A percentile compares a stretch with the other conserved stretches of the same genome.
Conservation (phyloP, 345 rosid genomes). For the thale cress (Arabidopsis thaliana) region DNA sequence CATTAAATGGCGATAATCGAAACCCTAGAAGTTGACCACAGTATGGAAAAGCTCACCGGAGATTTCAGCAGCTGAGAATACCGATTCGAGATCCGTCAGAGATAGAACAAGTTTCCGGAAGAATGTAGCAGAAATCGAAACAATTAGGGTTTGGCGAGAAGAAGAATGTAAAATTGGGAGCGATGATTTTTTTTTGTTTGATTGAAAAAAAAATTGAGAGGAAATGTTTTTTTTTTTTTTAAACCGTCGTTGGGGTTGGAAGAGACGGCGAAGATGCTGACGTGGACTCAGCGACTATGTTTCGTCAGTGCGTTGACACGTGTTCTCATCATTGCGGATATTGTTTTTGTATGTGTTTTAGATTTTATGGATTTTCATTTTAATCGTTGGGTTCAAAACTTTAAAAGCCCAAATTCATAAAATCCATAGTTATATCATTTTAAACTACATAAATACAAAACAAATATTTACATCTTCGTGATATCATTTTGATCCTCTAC, state of each 20-base stretch:
- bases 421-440: too few species aligned
- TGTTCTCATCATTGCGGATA: constrained; percentile 3
- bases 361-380: too few species aligned
- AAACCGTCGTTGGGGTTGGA: constrained; percentile 32
- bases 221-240: neutral
- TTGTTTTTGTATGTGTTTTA: too few species aligned
- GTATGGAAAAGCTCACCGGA: constrained; percentile 35
- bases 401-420: too few species aligned
- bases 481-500: too few species aligned
- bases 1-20: neutral
- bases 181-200: neutral
- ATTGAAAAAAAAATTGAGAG: constrained; percentile 7
- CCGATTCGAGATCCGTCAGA: constrained; percentile 30
- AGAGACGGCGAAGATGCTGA: constrained; percentile 38
- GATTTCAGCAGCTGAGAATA: constrained; percentile 45
- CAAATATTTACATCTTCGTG: too few species aligned
- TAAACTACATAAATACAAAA: too few species aligned
- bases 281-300: constrained; percentile 21
- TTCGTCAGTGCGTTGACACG: constrained; percentile 23
- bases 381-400: too few species aligned
- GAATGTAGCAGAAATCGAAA: constrained; percentile 33
- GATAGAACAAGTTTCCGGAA: neutral
- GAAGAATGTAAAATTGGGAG: neutral
- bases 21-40: constrained; percentile 39
- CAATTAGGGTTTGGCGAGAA: constrained; percentile 41